Evolutionary conservation across 192 early-diverging fungal species (phyloP), one percentile per base, ranked within the genome.

Genomic region (Rhizoclosmatium globosum): DNA sequence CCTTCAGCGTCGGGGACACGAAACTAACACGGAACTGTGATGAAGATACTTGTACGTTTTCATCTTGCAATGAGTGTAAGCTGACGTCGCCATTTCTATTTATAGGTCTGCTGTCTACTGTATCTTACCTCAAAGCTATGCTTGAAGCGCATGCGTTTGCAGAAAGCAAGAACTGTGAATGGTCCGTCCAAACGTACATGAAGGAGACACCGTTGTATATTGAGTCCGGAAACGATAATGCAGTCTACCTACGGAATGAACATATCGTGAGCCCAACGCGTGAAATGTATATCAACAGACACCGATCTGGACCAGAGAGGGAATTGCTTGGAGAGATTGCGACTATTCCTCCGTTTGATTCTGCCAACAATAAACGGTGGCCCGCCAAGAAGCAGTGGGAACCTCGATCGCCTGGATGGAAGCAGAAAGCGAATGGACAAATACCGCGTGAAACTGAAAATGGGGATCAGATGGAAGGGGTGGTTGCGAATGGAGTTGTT

Each of bases 1-100:
- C 83, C 3, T 87, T 79, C 70, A 84, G 81, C 21, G 74, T 85
- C 21, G 48, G 45, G 4, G 81, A 84, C 43, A 13, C 41, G 38
- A 74, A 38, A 45, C 59, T 78, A 17, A 74, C 72, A 43, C 56
- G 45, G 47, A 79, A 82, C 46, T 71, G 60, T 58, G 65, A 66
- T 41, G 48, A 75, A 21, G 82, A 83, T 70, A 61, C 82, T 7
- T 59, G 60, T 62, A 62, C 7, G 21, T 53, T 7, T 39, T 62
- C 19, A 19, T 62, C 21, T 62, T 62, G 7, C 21, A 62, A 19
- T 39, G 11, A 62, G 6, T 39, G 60, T 0, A 62, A 53, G 17
- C 50, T 17, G 17, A 7, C 50, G 9, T 53, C 50, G 50, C 21
- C 53, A 15, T 56, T 56, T n/a, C 53, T 56, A 15, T n/a, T 62